Base-by-base conservation (phyloP, 2,329 filamentous ascomycete species). In the Epichloe aotearoae region DNA sequence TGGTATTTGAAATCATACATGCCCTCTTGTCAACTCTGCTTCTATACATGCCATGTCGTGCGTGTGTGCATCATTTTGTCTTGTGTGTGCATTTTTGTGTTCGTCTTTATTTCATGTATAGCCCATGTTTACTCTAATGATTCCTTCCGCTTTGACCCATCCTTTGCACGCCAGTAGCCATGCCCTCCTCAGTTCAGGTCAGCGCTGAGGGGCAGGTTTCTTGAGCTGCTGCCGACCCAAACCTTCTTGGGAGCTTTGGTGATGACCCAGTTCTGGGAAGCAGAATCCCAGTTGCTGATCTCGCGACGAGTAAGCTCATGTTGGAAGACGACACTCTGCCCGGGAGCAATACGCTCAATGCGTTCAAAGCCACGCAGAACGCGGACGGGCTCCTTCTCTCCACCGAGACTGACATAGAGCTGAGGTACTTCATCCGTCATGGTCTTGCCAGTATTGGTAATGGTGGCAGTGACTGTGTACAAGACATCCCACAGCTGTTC, bases 271-370 rank as follows among this genome's bases (percentile, higher is more conserved):
- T 96, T 83, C 73, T 96, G 90, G n/a, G 69, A 64, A 1, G 62
- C 73, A 1, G 78, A 71, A 58, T 95, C 87, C 90, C 91, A 96
- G 70, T 89, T 93, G 64, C 84, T 88, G 51, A 96, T 58, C 62
- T 96, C 91, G 51, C 88, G 81, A 39, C 90, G 77, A 5, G 82
- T 89, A 50, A 96, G 67, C 15, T 82, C 76, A 0, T 79, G 82
- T 1, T 66, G 73, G 71, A 93, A 94, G 2, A 74, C 78, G 3
- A 71, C 73, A 47, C 75, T 80, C 65, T 80, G 65, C n/a, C 87
- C 88, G 0, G 87, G 76, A 4, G 77, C 72, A 55, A 96, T 82
- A 47, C 73, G 75, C 54, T 69, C 64, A 52, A 95, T 66, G 44
- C 88, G 80, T 52, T 94, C 86, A 61, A 96, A 97, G 43, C 83